Evolutionary conservation across 192 early-diverging fungal species (phyloP), one percentile per base, ranked within the genome.

Genomic region (Coemansia sp.): DNA sequence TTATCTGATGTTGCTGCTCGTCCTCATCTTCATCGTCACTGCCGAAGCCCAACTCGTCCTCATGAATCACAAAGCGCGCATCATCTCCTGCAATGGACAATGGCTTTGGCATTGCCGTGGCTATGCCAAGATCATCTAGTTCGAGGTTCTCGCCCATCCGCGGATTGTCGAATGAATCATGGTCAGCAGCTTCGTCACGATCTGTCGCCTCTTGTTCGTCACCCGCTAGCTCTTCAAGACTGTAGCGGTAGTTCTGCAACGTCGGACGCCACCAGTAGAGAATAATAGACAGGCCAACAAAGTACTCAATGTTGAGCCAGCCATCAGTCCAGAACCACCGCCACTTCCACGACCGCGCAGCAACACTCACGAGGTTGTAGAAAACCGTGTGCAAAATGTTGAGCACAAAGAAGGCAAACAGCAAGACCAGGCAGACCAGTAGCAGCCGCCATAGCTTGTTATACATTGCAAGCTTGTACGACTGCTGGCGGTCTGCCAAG

Each of bases 261-360:
- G 94, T 97, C 0, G 97, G 97, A 52, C 95, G 73, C 97, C 97
- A 99, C 59, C 95, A 81, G 29, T 90, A 85, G 18, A 90, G 79
- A 63, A 98, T 93, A 14, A 85, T 78, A 5, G 87, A 65, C 56
- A 94, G 88, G 10, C 90, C 88, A 22, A 87, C 66, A 52, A 94
- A 85, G 56, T 95, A 97, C 34, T 94, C 77, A n/a, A 91, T 66
- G 76, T 96, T 95, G 24, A 95, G 65, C 90, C 91, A 93, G 22
- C 93, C 94, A 63, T 96, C 94, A 32, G 94, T 79, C 67, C 96
- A 83, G 72, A 96, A 84, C 94, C 95, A 98, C 56, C 90, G 84
- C 70, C 86, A 87, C 48, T 81, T 80, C 93, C 93, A 98, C 44
- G 91, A 86, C 12, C 61, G 74, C 0, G 90, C 88, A 29, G 89